Conservation (phyloP, 306 rosid species). For the Adenanthera pavonina region DNA sequence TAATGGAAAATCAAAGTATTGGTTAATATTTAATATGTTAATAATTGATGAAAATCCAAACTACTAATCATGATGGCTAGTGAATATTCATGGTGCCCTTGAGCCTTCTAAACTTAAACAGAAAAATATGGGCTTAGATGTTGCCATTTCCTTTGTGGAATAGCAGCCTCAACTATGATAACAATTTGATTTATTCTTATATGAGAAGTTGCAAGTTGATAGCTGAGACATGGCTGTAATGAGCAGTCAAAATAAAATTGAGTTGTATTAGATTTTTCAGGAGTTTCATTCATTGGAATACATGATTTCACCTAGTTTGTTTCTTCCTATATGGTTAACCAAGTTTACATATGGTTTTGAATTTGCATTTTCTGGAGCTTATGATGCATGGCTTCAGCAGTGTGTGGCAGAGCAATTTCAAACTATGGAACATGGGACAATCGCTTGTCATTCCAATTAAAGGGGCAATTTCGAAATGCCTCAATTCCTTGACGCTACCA, state of each 20-base stretch:
- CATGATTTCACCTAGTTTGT: neutral
- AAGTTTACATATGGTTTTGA: neutral
- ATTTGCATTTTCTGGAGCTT: slow-evolving; percentile 30
- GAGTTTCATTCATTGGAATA: neutral
- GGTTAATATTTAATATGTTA: neutral
- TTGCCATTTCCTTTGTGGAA: neutral
- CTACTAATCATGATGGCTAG: neutral
- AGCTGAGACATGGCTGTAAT: too few species aligned
- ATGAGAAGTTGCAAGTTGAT: neutral
- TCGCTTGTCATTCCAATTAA: slow-evolving; percentile 48
- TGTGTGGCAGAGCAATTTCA: slow-evolving; percentile 62
- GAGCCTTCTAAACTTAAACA: neutral
- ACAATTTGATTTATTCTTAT: neutral
- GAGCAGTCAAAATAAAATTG: neutral
- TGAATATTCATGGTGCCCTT: neutral
- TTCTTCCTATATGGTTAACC: neutral
- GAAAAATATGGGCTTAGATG: neutral
- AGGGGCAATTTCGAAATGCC: slow-evolving; percentile 51
- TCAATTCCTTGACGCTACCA: slow-evolving; percentile 49
- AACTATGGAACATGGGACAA: slow-evolving; percentile 40
- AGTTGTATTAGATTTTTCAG: neutral
- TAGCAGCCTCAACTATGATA: neutral
- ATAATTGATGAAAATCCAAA: neutral
- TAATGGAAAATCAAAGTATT: neutral
- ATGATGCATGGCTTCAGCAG: slow-evolving; percentile 56